Evolutionary conservation across 306 rosid genomes (phyloP), one percentile per base, ranked within the genome.

Genomic region (Dicorynia guianensis): DNA sequence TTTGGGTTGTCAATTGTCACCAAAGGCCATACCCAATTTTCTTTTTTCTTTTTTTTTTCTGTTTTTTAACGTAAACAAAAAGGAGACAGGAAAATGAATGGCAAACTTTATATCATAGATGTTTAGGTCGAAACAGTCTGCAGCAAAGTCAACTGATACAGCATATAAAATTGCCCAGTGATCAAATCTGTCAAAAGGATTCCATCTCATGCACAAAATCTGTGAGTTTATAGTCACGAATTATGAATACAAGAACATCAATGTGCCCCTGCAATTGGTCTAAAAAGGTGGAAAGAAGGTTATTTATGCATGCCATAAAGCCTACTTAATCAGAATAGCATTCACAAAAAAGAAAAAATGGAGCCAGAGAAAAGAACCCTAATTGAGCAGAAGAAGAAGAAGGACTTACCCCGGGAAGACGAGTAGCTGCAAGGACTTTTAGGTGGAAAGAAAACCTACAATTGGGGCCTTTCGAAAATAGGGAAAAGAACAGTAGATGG

Each of bases 401-500:
- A 68, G 34, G 74, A 68, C 74, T 68, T 33, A 68, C 74, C 61
- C 5, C 2, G 61, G 18, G 36, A 52, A 50, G 74, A 25, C 2
- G 30, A 44, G 48, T 10, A 47, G 25, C 48, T 68, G 49, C 20
- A n/a, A 48, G 12, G 71, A 47, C 55, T 14, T 30, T 46, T 57
- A 66, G 71, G 40, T 67, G 73, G 43, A 68, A 34, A 50, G 74
- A 68, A 68, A 49, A 68, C 74, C 74, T 68, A 68, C 35, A 50
- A 34, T 50, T 68, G 74, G 74, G 74, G 61, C 48, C 12, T 68
- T 58, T 50, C 30, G 44, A 14, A 68, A 50, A 68, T 68, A 50
- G 74, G 30, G 61, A 15, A 68, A 67, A 67, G 20, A 18, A 11
- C 61, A 35, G 35, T 49, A 34, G n/a, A 18, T 9, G 59, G 49